phyloP scores from a whole-genome alignment of 129 eudicot genomes.

The Flaveria ramosissima region DNA sequence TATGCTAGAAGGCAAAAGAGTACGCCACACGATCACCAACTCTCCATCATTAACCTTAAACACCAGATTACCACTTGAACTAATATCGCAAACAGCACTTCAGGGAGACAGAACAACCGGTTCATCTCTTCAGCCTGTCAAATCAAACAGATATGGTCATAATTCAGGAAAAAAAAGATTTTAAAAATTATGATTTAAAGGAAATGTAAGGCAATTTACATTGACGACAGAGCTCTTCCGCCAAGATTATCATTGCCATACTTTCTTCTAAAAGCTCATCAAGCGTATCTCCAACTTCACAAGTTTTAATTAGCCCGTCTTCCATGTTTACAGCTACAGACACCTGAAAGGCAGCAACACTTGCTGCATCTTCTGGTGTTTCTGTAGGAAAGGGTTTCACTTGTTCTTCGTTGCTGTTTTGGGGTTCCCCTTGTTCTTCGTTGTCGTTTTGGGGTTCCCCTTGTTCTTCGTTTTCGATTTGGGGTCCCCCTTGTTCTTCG shows the following conservation, averaged over 20 bases:
- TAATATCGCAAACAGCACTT: neutral
- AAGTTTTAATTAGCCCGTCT: neutral
- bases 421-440: neutral
- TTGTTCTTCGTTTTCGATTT: neutral
- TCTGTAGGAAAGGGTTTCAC: neutral
- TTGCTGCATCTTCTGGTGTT: constrained; percentile 15
- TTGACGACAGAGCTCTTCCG: neutral
- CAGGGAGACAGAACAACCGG: constrained; percentile 13
- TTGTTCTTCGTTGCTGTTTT: neutral
- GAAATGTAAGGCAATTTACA: constrained; percentile 9
- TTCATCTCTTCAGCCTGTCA: neutral
- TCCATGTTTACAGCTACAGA: neutral
- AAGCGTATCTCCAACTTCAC: constrained; percentile 2
- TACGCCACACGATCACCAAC: neutral
- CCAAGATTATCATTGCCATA: neutral
- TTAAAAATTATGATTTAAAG: neutral
- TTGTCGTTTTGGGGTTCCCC: neutral
- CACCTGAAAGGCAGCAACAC: neutral
- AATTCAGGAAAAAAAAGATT: neutral
- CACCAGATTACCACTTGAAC: constrained; percentile 16
- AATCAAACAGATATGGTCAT: constrained; percentile 2
- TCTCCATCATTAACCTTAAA: constrained; percentile 4
- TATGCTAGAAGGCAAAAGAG: neutral
- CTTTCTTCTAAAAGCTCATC: constrained; percentile 7
- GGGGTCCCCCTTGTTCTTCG: neutral